Evolutionary conservation across 805 yeast genomes (phyloP).

Genomic region (Wickerhamiella sergipiensis): DNA sequence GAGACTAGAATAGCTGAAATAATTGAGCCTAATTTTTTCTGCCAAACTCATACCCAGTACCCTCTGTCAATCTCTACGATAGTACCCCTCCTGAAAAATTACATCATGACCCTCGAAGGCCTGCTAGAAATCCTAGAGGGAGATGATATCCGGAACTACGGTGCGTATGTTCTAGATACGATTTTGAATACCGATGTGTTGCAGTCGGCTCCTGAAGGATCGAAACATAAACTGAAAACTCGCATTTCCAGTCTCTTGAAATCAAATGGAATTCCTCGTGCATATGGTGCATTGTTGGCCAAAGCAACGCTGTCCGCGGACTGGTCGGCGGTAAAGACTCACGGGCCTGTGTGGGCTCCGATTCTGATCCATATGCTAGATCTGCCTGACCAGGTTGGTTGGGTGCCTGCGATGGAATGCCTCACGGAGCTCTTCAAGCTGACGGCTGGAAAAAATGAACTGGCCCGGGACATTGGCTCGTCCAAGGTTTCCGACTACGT

Average conservation of each 20-base stretch:
- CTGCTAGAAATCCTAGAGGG: not conserved
- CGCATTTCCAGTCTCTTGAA: slow-evolving; percentile 26
- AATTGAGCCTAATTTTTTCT: too few relatives aligned
- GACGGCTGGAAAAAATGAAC: slow-evolving; percentile 61
- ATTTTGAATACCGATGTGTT: not conserved
- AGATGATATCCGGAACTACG: not conserved
- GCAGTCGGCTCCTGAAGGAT: not conserved
- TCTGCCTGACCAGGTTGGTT: slow-evolving; percentile 24
- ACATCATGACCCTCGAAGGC: not conserved
- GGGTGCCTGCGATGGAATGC: slow-evolving; percentile 20
- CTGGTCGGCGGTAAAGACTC: slow-evolving; percentile 24
- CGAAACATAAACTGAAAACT: slow-evolving; percentile 21
- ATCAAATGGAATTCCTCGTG: slow-evolving; percentile 24
- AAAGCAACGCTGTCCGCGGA: slow-evolving; percentile 14
- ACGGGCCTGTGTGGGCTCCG: slow-evolving; percentile 28
- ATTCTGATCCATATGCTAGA: slow-evolving; percentile 27
- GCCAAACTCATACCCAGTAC: not conserved
- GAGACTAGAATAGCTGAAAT: too few relatives aligned
- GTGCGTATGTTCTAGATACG: not conserved
- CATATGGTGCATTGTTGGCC: slow-evolving; percentile 27
- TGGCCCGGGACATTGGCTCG: slow-evolving; percentile 71
- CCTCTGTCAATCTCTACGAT: not conserved
- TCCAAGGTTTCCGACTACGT: slow-evolving; percentile 61
- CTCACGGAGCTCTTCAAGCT: slow-evolving; percentile 16
- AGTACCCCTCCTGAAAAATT: not conserved